Conservation (phyloP, 2,329 filamentous ascomycete genomes). For the Raffaelea ambrosiae region DNA sequence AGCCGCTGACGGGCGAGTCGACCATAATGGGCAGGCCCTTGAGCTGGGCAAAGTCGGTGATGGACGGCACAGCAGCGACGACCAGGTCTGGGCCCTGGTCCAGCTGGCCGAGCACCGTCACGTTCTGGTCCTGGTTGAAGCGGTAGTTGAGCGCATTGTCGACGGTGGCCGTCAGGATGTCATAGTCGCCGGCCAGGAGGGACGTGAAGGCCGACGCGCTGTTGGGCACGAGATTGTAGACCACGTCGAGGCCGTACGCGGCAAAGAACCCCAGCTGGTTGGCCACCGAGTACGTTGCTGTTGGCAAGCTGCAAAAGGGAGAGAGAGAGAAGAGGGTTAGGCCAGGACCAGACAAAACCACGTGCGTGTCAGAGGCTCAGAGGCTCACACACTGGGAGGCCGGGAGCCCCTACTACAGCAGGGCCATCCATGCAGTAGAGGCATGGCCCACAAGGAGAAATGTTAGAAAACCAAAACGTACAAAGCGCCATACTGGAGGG, state of each 20-base stretch:
- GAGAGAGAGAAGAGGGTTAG: slow-evolving; percentile 74
- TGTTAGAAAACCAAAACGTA: too few relatives aligned
- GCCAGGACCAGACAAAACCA: slow-evolving; percentile 52
- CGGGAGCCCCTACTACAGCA: too few relatives aligned
- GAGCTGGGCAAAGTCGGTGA: slow-evolving; percentile 10
- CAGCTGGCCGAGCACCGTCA: slow-evolving; percentile 22
- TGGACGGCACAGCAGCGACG: slow-evolving; percentile 17
- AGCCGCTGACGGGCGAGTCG: slow-evolving; percentile 75
- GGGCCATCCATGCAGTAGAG: too few relatives aligned
- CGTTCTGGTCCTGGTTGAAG: slow-evolving; percentile 17
- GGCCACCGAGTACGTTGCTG: slow-evolving; percentile 77
- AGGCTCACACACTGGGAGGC: too few relatives aligned
- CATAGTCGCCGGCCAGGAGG: slow-evolving; percentile 41
- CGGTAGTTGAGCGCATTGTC: slow-evolving; percentile 29
- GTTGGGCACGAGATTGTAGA: slow-evolving; percentile 82
- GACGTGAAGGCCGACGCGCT: slow-evolving; percentile 74
- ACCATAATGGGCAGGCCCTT: slow-evolving; percentile 56
- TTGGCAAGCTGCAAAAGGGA: too few relatives aligned
- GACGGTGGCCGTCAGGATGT: slow-evolving; percentile 51
- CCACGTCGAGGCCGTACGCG: slow-evolving; percentile 62
- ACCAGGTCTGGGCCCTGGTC: slow-evolving; percentile 22
- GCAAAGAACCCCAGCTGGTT: slow-evolving; percentile 76
- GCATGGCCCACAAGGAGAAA: too few relatives aligned
- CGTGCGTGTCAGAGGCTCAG: neutral
- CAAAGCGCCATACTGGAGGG: slow-evolving; percentile 3